Evolutionary conservation across 148 eudicot species (phyloP), one percentile per base, ranked within the genome.

Genomic region (Hydrangea macrophylla): DNA sequence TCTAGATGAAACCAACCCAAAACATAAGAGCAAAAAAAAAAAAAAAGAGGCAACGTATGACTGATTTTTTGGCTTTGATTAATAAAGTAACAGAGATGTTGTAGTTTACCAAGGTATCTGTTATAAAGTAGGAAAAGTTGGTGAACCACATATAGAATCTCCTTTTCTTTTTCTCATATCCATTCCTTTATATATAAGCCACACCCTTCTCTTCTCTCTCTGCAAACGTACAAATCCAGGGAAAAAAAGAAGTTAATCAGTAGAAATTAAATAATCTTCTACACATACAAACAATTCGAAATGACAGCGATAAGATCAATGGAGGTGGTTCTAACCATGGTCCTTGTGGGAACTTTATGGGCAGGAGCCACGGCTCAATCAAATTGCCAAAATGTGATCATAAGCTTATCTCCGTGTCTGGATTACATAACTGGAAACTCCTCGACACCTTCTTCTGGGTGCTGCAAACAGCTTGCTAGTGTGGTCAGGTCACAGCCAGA

Each of bases 401-500:
- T 77, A 7, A 57, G 76, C 56, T 58, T 77, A 28, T 31, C 80
- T n/a, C 76, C 80, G 8, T 77, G 80, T 51, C 45, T 77, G 22
- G 23, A 55, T 31, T 72, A 55, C 42, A 22, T 77, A 31, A 22
- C 57, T 9, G 73, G 73, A 37, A 72, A 67, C 30, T 55, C 73
- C 15, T 61, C 76, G 17, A 62, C 26, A 26, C 76, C 80, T 12
- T 72, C 80, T 26, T 18, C 76, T 54, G 67, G 37, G 17, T 77
- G 80, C 61, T 77, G 80, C 75, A 32, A 55, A 9, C 76, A 76
- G 33, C 65, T 76, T 5, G 44, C 75, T 25, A 81, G 42, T 17
- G 81, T 85, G 2, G 84, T 83, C 1, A 64, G 76, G 50, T 68
- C 83, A 44, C 80, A 83, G 60, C 86, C 90, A 42, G 60, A 75